Evolutionary conservation across 176 grass and related monocot species (phyloP).

Genomic region (Zizania latifolia): DNA sequence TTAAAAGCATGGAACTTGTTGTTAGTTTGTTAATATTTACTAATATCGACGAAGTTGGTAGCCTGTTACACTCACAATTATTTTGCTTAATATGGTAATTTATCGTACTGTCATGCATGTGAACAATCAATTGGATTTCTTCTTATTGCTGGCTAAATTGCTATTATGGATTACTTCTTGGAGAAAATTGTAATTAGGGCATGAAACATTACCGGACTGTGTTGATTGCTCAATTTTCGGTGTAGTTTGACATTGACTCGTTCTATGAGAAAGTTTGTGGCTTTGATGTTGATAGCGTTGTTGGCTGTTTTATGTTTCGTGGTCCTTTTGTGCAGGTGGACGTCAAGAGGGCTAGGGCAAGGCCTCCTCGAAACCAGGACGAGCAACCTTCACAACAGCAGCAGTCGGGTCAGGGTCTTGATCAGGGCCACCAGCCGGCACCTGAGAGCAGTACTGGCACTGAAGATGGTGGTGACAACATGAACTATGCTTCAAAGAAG

Average conservation of each 20-base stretch:
- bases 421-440: conserved; percentile 20
- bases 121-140: background rate
- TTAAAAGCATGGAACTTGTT: background rate
- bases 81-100: background rate
- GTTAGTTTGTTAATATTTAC: background rate
- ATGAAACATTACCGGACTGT: background rate
- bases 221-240: background rate
- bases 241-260: background rate
- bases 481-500: conserved; percentile 53
- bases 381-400: conserved; percentile 22
- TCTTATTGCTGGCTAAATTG: background rate
- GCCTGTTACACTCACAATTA: background rate
- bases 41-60: background rate
- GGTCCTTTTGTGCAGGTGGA: conserved; percentile 39
- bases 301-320: background rate
- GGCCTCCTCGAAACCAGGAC: conserved; percentile 28
- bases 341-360: conserved; percentile 61
- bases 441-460: background rate
- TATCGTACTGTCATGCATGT: background rate
- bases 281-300: background rate
- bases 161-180: background rate
- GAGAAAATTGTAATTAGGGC: background rate
- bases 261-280: background rate
- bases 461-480: background rate
- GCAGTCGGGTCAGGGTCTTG: conserved; percentile 21